A percentile compares a stretch with the other conserved stretches of the same genome.
phyloP scores from a whole-genome alignment of 2,329 filamentous ascomycete genomes.

The Didymella pomorum region DNA sequence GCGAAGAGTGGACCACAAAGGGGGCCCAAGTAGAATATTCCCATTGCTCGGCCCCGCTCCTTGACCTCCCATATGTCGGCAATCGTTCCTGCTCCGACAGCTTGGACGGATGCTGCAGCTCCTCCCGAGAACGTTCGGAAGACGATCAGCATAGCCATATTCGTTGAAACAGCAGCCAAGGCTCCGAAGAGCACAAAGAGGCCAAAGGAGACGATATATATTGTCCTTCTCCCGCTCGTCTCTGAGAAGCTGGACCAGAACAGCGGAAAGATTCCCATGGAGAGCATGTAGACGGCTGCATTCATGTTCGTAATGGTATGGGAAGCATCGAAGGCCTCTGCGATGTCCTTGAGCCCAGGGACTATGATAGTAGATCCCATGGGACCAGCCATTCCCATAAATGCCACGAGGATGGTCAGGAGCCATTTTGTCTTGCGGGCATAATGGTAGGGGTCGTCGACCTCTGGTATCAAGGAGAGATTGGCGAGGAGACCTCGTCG shows the following conservation, averaged over 20 bases:
- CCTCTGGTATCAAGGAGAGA: constrained; percentile 78
- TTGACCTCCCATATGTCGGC: constrained; percentile 51
- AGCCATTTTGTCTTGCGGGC: constrained; percentile 79
- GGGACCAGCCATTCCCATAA: constrained; percentile 79
- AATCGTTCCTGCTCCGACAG: constrained; percentile 50
- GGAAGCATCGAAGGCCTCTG: constrained; percentile 40
- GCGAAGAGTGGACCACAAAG: constrained; percentile 50
- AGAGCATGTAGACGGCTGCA: constrained; percentile 53
- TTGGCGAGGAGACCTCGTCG: constrained; percentile 77
- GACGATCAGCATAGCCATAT: constrained; percentile 50
- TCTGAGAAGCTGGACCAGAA: constrained; percentile 53
- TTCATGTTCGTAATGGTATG: constrained; percentile 49
- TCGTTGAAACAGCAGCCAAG: constrained; percentile 45
- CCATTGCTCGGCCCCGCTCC: constrained; percentile 50
- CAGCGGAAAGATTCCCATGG: constrained; percentile 53
- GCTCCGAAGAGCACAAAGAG: constrained; percentile 46
- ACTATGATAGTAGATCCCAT: constrained; percentile 86
- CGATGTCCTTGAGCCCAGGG: constrained; percentile 54
- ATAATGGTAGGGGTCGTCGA: constrained; percentile 79
- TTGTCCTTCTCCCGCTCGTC: constrained; percentile 45
- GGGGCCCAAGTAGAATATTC: constrained; percentile 51
- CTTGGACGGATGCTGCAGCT: constrained; percentile 50
- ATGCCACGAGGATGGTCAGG: constrained; percentile 77
- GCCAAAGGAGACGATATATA: constrained; percentile 48
- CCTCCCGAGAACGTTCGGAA: constrained; percentile 47